phyloP scores from a whole-genome alignment of 805 yeast species.

The Teunomyces panamensis region DNA sequence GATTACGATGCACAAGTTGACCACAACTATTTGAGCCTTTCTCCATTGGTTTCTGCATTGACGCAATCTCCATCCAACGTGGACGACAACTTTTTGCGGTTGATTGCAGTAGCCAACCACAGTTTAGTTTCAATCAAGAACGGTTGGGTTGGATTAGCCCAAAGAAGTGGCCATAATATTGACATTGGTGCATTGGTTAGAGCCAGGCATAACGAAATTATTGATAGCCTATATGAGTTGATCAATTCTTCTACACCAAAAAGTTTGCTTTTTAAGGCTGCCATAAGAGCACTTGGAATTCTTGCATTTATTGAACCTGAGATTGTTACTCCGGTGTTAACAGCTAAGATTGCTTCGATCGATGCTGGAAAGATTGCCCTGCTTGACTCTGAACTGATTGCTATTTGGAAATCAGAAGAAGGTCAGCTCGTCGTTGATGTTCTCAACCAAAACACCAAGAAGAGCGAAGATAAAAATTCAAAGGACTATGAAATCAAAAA shows the following conservation, averaged over 20 bases:
- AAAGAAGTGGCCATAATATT: slow-evolving; percentile 42
- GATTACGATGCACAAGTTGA: slow-evolving; percentile 10
- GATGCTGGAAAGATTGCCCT: slow-evolving; percentile 29
- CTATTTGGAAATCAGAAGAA: slow-evolving; percentile 66
- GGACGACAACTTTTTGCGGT: slow-evolving; percentile 18
- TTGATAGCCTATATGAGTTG: slow-evolving; percentile 17
- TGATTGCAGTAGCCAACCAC: slow-evolving; percentile 30
- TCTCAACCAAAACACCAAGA: slow-evolving; percentile 40
- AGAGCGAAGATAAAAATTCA: slow-evolving; percentile 61
- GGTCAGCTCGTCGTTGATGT: slow-evolving; percentile 71
- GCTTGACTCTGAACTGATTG: slow-evolving; percentile 49
- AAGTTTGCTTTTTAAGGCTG: slow-evolving; percentile 50
- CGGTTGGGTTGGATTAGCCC: slow-evolving; percentile 79
- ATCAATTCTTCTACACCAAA: slow-evolving; percentile 26
- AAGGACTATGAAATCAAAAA: slow-evolving; percentile 81
- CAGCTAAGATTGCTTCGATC: slow-evolving; percentile 39
- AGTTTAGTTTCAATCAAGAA: slow-evolving; percentile 31
- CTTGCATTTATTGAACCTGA: slow-evolving; percentile 60
- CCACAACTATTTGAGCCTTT: slow-evolving; percentile 11
- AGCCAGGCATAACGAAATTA: slow-evolving; percentile 19
- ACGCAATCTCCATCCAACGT: slow-evolving; percentile 17
- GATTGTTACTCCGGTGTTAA: slow-evolving; percentile 50
- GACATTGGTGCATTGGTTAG: slow-evolving; percentile 65
- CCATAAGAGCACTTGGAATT: slow-evolving; percentile 33
- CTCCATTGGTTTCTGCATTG: slow-evolving; percentile 24